These are phyloP conservation scores for Cryomyces antarcticus DNA, from an alignment of 495 filamentous ascomycete species.

Conservation along the genomic window DNA sequence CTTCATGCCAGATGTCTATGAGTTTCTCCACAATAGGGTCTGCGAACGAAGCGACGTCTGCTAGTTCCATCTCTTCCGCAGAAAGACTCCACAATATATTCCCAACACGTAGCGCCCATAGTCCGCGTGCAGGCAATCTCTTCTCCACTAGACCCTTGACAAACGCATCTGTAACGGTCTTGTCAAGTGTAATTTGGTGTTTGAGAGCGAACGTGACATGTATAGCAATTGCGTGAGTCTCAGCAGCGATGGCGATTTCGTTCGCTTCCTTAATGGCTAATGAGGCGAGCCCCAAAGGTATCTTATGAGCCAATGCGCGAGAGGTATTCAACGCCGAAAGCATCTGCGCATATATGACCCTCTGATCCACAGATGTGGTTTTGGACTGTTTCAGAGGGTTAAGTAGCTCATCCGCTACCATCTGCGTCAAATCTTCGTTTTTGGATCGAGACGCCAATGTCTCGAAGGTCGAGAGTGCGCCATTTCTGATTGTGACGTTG, in stretches of 20 bases:
- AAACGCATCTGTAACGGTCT: slow-evolving; percentile 41
- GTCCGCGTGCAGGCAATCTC: slow-evolving; percentile 48
- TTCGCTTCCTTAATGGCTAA: slow-evolving; percentile 65
- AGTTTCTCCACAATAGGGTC: slow-evolving; percentile 43
- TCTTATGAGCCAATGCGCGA: slow-evolving; percentile 34
- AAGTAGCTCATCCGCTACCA: slow-evolving; percentile 56
- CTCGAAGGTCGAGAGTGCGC: slow-evolving; percentile 52
- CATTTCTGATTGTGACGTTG: slow-evolving; percentile 53
- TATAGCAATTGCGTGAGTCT: slow-evolving; percentile 43
- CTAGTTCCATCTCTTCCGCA: slow-evolving; percentile 23
- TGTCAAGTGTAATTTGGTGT: slow-evolving; percentile 32
- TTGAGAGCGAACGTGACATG: slow-evolving; percentile 38
- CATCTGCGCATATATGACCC: slow-evolving; percentile 59
- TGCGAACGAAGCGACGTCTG: slow-evolving; percentile 24
- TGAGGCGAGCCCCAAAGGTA: slow-evolving; percentile 42
- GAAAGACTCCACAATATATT: slow-evolving; percentile 43
- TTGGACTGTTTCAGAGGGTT: slow-evolving; percentile 62
- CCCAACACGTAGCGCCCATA: slow-evolving; percentile 60
- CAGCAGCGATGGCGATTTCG: slow-evolving; percentile 57
- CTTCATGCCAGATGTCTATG: slow-evolving; percentile 56
- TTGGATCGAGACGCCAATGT: slow-evolving; percentile 36
- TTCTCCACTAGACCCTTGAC: slow-evolving; percentile 74
- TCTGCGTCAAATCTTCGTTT: slow-evolving; percentile 32
- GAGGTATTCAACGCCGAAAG: slow-evolving; percentile 40
- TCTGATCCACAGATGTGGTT: slow-evolving; percentile 60